Evolutionary conservation across 1,284 basidiomycete genomes (phyloP).

Genomic region (Rhizopogon hawkerae): DNA sequence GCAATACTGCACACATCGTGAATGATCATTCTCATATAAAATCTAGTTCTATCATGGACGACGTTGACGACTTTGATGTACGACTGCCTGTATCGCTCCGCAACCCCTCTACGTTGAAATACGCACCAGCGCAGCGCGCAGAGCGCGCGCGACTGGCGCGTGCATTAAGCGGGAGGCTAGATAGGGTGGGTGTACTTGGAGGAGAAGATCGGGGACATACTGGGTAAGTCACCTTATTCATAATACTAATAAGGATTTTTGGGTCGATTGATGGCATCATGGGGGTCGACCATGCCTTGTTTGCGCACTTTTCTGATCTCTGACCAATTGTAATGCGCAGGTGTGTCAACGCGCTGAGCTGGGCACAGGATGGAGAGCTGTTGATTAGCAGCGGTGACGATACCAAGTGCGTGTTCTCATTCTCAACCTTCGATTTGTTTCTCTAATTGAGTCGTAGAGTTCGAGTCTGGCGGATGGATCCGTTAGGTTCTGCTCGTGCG

Average conservation of each 20-base stretch:
- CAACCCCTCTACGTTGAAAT: neutral
- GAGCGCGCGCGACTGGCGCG: neutral
- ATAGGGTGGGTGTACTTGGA: constrained; percentile 59
- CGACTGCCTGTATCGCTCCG: neutral
- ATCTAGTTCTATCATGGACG: constrained; percentile 13
- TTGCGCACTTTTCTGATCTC: constrained; percentile 1
- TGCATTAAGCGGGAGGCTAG: constrained; percentile 24
- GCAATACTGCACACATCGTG: neutral
- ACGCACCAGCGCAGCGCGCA: neutral
- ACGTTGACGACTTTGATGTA: constrained; percentile 1
- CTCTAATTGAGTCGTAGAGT: constrained; percentile 33
- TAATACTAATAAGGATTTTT: neutral
- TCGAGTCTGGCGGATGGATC: constrained; percentile 60
- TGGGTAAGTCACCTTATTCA: constrained; percentile 37
- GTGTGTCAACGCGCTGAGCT: constrained; percentile 81
- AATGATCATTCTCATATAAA: neutral
- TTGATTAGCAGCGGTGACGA: constrained; percentile 81
- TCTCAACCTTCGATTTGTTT: constrained; percentile 18
- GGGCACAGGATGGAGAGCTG: constrained; percentile 68
- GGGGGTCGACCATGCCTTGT: neutral
- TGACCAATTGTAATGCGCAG: constrained; percentile 26
- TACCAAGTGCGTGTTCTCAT: constrained; percentile 49
- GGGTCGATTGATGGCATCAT: too few relatives aligned
- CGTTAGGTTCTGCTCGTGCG: neutral
- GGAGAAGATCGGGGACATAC: constrained; percentile 50